Conservation (phyloP, 2,329 filamentous ascomycete species). For the Fusarium ambrosium region DNA sequence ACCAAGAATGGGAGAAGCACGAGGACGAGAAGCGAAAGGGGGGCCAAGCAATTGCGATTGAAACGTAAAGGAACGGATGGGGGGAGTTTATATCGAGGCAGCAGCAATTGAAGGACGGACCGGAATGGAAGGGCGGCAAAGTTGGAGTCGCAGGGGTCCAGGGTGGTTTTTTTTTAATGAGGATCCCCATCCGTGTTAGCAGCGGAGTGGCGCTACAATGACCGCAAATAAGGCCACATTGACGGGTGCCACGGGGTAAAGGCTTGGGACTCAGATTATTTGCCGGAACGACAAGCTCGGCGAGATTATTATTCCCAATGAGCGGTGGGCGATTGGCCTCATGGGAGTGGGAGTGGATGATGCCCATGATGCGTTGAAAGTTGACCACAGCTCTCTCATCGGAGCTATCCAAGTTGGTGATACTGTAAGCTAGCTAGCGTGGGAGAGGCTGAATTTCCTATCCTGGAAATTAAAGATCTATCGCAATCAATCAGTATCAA, state of each 20-base stretch:
- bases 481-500: constrained; percentile 10
- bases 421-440: constrained; percentile 9
- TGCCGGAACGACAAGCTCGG: constrained; percentile 26
- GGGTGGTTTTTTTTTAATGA: constrained; percentile 48
- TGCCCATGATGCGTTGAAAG: not conserved
- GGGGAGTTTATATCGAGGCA: constrained; percentile 31
- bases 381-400: not conserved
- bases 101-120: constrained; percentile 3
- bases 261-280: constrained; percentile 24
- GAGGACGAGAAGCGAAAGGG: constrained; percentile 17
- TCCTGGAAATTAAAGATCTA: constrained; percentile 15
- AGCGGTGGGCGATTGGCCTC: constrained; percentile 18
- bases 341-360: constrained; percentile 21
- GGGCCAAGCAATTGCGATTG: constrained; percentile 4
- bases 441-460: constrained; percentile 18
- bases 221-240: constrained; percentile 46
- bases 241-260: constrained; percentile 22
- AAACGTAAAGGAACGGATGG: constrained; percentile 23
- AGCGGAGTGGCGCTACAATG: constrained; percentile 47
- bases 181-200: constrained; percentile 48
- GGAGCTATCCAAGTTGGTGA: constrained; percentile 8
- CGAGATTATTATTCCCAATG: constrained; percentile 31
- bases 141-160: constrained; percentile 43
- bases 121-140: constrained; percentile 36
- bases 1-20: constrained; percentile 4